Percentiles rank a stretch among this genome's conserved stretches.
Conservation (phyloP, 2,329 filamentous ascomycete species). For the Blastomyces gilchristii region DNA sequence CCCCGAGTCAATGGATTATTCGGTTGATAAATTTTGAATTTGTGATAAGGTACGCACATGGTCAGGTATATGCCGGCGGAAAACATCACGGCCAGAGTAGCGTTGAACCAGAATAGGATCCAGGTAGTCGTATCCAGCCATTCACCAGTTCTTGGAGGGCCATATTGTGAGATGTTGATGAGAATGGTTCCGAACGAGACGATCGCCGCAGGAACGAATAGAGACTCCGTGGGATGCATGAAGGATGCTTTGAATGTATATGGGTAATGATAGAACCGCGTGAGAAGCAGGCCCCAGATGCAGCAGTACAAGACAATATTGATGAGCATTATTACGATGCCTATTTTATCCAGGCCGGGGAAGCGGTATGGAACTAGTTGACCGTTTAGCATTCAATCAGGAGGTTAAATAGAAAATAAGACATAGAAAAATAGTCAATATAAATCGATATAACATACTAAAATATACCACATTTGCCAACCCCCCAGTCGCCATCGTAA, state of each 20-base stretch:
- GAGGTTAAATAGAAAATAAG: neutral
- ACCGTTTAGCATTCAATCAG: slow-evolving; percentile 12
- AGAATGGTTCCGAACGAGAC: slow-evolving; percentile 65
- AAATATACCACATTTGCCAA: slow-evolving; percentile 50
- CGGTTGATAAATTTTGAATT: neutral
- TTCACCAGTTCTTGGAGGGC: slow-evolving; percentile 48
- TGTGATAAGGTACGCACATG: slow-evolving; percentile 40
- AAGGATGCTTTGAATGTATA: slow-evolving; percentile 63
- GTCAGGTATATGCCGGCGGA: slow-evolving; percentile 65
- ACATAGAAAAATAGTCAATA: slow-evolving; percentile 2
- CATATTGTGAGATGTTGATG: slow-evolving; percentile 71
- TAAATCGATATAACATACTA: slow-evolving; percentile 36
- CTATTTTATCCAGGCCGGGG: slow-evolving; percentile 49
- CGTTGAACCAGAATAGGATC: slow-evolving; percentile 65
- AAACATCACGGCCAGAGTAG: slow-evolving; percentile 54
- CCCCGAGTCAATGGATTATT: neutral
- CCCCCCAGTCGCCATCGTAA: slow-evolving; percentile 53
- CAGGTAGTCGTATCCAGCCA: slow-evolving; percentile 55
- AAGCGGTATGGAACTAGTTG: slow-evolving; percentile 43
- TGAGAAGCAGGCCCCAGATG: slow-evolving; percentile 54
- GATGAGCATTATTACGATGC: slow-evolving; percentile 51
- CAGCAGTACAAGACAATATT: slow-evolving; percentile 53
- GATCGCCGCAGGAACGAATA: slow-evolving; percentile 61
- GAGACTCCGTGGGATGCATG: slow-evolving; percentile 63
- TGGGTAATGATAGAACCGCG: slow-evolving; percentile 60